Percentiles rank a stretch among this genome's conserved stretches.
Evolutionary conservation across 345 rosid species (phyloP).

Genomic region (Pistacia atlantica): DNA sequence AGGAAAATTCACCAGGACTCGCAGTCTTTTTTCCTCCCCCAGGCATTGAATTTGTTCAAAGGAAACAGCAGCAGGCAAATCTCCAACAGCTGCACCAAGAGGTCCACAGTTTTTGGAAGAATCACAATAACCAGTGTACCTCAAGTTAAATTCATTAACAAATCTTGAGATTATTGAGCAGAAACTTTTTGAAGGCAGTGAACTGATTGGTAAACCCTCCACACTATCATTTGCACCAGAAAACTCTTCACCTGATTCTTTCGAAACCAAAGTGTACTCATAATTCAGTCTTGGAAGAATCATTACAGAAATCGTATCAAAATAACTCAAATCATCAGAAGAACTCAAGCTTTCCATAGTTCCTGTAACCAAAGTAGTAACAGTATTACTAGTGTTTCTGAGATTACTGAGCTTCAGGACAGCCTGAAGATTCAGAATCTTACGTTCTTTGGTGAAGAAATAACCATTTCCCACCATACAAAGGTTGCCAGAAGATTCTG

Average conservation of each 20-base stretch:
- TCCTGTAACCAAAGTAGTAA: constrained; percentile 49
- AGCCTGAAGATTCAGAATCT: constrained; percentile 20
- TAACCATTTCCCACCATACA: constrained; percentile 52
- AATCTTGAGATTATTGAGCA: constrained; percentile 23
- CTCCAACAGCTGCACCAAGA: constrained; percentile 17
- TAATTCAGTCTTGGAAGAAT: constrained; percentile 33
- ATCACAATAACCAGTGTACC: constrained; percentile 21
- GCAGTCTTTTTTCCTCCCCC: constrained; percentile 19
- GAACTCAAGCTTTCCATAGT: constrained; percentile 39
- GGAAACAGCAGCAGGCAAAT: constrained; percentile 30
- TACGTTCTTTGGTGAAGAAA: constrained; percentile 5
- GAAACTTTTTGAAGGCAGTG: constrained; percentile 3
- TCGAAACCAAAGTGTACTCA: constrained; percentile 19
- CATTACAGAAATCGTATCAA: constrained; percentile 41
- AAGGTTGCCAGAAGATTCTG: constrained; percentile 41
- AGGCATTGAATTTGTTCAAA: constrained; percentile 31
- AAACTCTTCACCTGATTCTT: constrained; percentile 9
- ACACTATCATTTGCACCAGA: constrained; percentile 17
- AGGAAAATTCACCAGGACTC: constrained; percentile 21
- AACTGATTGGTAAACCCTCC: constrained; percentile 17
- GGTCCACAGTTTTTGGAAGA: constrained; percentile 26
- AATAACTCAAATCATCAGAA: constrained; percentile 25
- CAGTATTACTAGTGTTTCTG: constrained; percentile 14
- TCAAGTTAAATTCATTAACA: constrained; percentile 26
- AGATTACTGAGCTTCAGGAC: constrained; percentile 49